These are phyloP conservation scores for Aspergillus jensenii DNA, from an alignment of 2,329 filamentous ascomycete species.

Conservation along the genomic window DNA sequence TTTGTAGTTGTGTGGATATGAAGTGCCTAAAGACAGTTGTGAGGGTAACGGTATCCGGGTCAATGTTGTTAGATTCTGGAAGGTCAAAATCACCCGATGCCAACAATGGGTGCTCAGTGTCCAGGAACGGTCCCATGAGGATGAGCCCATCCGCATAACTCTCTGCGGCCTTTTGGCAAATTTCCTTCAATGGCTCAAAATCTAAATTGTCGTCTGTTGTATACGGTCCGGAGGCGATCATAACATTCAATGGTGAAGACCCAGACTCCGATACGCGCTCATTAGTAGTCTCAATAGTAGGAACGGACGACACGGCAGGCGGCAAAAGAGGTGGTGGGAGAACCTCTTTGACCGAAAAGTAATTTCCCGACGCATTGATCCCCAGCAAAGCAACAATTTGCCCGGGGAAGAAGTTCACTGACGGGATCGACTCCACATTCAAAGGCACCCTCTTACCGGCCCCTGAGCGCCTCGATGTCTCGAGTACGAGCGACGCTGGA, in stretches of 20 bases:
- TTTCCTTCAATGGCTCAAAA: conserved; percentile 79
- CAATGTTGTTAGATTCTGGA: conserved; percentile 63
- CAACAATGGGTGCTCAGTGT: conserved; percentile 85
- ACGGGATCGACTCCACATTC: conserved; percentile 67
- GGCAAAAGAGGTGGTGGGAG: conserved; percentile 73
- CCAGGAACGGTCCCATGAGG: conserved; percentile 83
- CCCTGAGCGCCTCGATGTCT: conserved; percentile 81
- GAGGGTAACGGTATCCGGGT: conserved; percentile 78
- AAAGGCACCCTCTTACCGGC: conserved; percentile 79
- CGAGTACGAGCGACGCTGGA: conserved; percentile 77
- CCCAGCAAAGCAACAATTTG: conserved; percentile 87
- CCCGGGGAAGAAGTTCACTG: conserved; percentile 86
- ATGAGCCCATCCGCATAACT: conserved; percentile 75
- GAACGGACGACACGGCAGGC: conserved; percentile 68
- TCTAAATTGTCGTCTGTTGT: conserved; percentile 89
- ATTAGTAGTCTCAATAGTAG: conserved; percentile 66
- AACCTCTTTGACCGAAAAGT: conserved; percentile 77
- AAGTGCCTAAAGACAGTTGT: conserved; percentile 79
- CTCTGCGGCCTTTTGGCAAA: conserved; percentile 75
- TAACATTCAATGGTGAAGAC: conserved; percentile 68
- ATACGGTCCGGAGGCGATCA: conserved; percentile 84
- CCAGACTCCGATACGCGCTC: conserved; percentile 66
- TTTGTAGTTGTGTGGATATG: conserved; percentile 71
- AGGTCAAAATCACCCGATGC: conserved; percentile 77
- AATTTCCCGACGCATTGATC: conserved; percentile 80